Evolutionary conservation across 305 asterid species (phyloP).

Genomic region (Andrographis paniculata): DNA sequence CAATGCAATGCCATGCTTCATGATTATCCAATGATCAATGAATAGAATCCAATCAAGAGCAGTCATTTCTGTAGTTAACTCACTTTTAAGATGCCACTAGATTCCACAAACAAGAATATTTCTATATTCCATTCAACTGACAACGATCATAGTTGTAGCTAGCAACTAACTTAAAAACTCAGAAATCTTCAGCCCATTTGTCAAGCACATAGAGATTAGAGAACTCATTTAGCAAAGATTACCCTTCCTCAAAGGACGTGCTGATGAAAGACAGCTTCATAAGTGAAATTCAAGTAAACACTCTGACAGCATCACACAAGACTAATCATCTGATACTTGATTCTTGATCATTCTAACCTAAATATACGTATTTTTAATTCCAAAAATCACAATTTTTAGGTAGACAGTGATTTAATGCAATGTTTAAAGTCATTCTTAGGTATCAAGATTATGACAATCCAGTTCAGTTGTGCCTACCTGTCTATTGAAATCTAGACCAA

Average conservation of each 20-base stretch:
- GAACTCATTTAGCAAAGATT: neutral
- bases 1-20: too few species aligned
- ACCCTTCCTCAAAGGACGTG: constrained; percentile 5
- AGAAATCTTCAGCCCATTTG: neutral
- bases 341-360: constrained; percentile 2
- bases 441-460: neutral
- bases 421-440: neutral
- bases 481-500: neutral
- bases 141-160: neutral
- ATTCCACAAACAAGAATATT: neutral
- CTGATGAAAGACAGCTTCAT: constrained; percentile 5
- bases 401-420: constrained; percentile 5
- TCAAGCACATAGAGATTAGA: neutral
- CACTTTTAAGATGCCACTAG: neutral
- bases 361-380: neutral
- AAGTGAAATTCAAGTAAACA: constrained; percentile 1
- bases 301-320: neutral
- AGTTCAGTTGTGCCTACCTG: neutral
- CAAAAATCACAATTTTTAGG: constrained; percentile 3
- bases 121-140: neutral
- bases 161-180: neutral
- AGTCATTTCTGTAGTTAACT: neutral
- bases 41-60: too few species aligned
- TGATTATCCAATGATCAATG: too few species aligned
- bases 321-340: neutral